Evolutionary conservation across 2,329 filamentous ascomycete species (phyloP).

Genomic region (Penicillium sp.): DNA sequence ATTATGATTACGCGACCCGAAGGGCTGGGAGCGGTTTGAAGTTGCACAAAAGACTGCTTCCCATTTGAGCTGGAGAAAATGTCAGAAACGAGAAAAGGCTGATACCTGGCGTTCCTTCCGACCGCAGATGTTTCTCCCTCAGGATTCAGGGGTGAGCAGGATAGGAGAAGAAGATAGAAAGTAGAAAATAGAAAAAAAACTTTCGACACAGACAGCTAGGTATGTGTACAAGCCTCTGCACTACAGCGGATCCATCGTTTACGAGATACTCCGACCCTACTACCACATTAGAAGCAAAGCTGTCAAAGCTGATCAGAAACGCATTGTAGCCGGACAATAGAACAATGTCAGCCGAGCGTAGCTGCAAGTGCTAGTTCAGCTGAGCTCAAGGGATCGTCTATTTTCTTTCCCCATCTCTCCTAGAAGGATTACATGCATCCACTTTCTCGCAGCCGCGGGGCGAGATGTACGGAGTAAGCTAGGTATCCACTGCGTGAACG

Average conservation of each 20-base stretch:
- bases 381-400: background rate
- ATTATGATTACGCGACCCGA: constrained; percentile 6
- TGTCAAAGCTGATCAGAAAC: background rate
- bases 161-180: background rate
- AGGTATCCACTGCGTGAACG: constrained; percentile 1
- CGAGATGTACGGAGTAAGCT: background rate
- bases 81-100: background rate
- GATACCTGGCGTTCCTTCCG: constrained; percentile 19
- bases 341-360: background rate
- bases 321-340: background rate
- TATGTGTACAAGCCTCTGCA: background rate
- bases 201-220: background rate
- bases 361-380: background rate
- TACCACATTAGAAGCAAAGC: background rate
- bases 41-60: constrained; percentile 6
- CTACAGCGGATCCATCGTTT: constrained; percentile 1
- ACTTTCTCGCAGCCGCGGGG: constrained; percentile 8
- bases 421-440: constrained; percentile 10
- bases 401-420: background rate
- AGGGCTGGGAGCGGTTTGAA: constrained; percentile 16
- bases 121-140: constrained; percentile 8
- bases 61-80: background rate
- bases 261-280: background rate
- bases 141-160: constrained; percentile 10
- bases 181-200: background rate